Base-by-base conservation (phyloP, 2,329 filamentous ascomycete species). In the Aureobasidium pullulans region DNA sequence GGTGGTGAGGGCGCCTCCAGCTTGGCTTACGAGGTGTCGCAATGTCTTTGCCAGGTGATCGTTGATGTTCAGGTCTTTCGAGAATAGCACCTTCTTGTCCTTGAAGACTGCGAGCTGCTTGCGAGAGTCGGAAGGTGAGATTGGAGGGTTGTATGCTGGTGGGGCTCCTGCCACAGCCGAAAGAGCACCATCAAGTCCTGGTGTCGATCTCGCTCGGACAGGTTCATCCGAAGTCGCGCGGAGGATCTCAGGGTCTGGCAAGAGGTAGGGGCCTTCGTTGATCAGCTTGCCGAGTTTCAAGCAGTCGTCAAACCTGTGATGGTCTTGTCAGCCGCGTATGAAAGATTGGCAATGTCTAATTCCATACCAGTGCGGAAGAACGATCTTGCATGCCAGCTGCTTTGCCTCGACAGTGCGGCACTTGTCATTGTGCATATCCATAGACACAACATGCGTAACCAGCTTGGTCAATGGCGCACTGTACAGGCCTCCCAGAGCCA, bases 281-380 rank as follows among this genome's bases (percentile, higher is more conserved):
- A 99, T 96, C 61, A 89, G 85, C 72, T 90, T 92, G 52, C 93
- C 92, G 31, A 99, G 83, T 73, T 89, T 94, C 65, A 99, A 83
- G 73, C 94, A 99, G 71, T 96, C 93, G 66, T 97, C 93, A 69
- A 99, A 96, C 57, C 57, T 53, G 31, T 1, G 6, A 5, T n/a
- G 19, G n/a, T 40, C 34, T 40, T 16, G 56, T 59, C 19, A 59
- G 56, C n/a, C 19, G 4, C 4, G 2, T 8, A 10, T 2, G 1
- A 9, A 15, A 6, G 9, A 19, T 1, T 3, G 19, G 4, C 6
- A 15, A 19, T 7, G 11, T 1, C 1, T 29, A 1, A 9, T 31
- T 10, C 3, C 46, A 36, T 59, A 59, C 91, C 94, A 97, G 70
- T 97, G 94, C 39, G 94, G 94, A 56, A 99, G 79, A 16, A 99